Percentiles rank a stretch among this genome's conserved stretches.
Conservation (phyloP, 2,329 filamentous ascomycete genomes). For the Pseudogymnoascus sp. region DNA sequence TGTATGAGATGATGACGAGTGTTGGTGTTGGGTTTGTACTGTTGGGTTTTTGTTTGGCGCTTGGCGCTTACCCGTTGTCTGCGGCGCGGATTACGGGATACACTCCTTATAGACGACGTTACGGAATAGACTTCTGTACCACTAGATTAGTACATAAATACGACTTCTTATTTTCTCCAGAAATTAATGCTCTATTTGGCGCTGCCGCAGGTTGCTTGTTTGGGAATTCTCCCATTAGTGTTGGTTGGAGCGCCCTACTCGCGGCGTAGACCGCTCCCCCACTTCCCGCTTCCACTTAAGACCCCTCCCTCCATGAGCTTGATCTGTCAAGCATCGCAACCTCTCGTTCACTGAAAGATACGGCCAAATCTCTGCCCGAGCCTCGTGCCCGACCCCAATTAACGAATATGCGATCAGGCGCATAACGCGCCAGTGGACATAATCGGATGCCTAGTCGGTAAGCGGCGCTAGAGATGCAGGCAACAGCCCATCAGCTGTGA, state of each 20-base stretch:
- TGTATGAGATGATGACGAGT: not conserved
- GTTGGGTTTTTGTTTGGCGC: not conserved
- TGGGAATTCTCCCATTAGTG: not conserved
- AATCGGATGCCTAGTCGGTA: not conserved
- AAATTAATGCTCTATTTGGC: not conserved
- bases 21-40: not conserved
- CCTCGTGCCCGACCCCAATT: not conserved
- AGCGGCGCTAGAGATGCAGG: not conserved
- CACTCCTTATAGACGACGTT: not conserved
- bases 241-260: not conserved
- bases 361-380: not conserved
- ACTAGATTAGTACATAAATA: not conserved
- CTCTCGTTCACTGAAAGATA: not conserved
- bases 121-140: constrained; percentile 1
- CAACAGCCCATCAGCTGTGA: not conserved
- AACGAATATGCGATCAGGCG: not conserved
- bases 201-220: not conserved
- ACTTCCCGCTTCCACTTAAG: not conserved
- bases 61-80: not conserved
- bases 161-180: not conserved
- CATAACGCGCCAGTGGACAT: not conserved
- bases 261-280: not conserved
- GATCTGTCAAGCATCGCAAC: not conserved
- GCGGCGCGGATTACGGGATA: not conserved
- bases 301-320: not conserved